Evolutionary conservation across 169 alveolate species (phyloP), one percentile per base, ranked within the genome.

Genomic region (Plasmodium gonderi): DNA sequence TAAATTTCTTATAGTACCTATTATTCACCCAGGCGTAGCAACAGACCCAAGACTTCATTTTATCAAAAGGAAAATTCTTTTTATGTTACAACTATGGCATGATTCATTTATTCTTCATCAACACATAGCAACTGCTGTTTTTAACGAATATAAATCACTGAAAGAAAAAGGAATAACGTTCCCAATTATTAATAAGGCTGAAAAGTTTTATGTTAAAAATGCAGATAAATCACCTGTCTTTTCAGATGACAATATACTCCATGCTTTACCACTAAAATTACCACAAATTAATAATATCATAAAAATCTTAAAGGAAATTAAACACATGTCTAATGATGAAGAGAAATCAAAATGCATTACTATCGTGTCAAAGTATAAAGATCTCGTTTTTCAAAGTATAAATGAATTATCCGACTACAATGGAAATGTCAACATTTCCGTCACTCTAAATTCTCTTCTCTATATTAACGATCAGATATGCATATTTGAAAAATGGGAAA

Each of bases 21-120:
- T 91, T 33, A 93, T 94, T 26, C 97, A 95, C 79, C 97, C 96
- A 60, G 97, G 97, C 0, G 96, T 95, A 23, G 95, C 97, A 31
- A 95, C 97, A 14, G 97, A 95, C 79, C 94, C 95, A 5, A 87
- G 97, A 65, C 94, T 95, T 6, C 97, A 95, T 72, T 94, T 95
- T 44, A 94, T 95, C 67, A 95, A 95, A 79, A 92, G 96, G 44
- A 95, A 94, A 90, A 90, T 93, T 12, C 42, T 94, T 17, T 94
- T 94, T 80, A 91, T 94, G 96, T 26, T 95, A 33, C 96, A 95
- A 36, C 92, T 95, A 45, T 94, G 96, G 95, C 95, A 94, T 83
- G 97, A 95, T 78, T 89, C 94, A 3, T 94, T 94, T 81, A 75
- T 95, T 49, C 87, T 94, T 45, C 96, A 95, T 42, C 96, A 94